phyloP scores from a whole-genome alignment of 257 asterid genomes.

The Penstemon davidsonii region DNA sequence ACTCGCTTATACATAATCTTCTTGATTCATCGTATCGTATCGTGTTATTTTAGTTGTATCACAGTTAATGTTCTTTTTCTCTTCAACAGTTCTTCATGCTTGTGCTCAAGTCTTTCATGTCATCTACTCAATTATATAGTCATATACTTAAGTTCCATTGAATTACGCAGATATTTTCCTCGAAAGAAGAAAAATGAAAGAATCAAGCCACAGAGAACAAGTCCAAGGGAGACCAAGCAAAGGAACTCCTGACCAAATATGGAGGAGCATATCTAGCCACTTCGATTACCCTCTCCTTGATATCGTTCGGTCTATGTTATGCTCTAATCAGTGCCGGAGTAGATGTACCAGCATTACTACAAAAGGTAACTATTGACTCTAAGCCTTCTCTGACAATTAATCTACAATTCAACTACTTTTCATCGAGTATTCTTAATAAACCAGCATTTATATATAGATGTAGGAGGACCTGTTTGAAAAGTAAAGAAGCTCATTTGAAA shows the following conservation, averaged over 20 bases:
- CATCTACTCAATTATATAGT: background rate
- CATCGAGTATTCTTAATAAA: too few relatives aligned
- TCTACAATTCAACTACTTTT: too few relatives aligned
- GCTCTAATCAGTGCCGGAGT: constrained; percentile 79
- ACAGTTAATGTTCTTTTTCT: background rate
- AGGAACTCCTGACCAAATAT: constrained; percentile 83
- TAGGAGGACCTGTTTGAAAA: too few relatives aligned
- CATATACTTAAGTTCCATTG: background rate
- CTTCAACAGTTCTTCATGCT: background rate
- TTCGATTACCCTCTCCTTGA: constrained; percentile 84
- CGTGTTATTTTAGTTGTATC: background rate
- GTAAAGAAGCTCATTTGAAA: too few relatives aligned
- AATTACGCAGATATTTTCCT: constrained; percentile 65
- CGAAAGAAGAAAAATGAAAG: constrained; percentile 55
- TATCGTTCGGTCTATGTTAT: constrained; percentile 82
- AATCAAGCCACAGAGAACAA: constrained; percentile 41
- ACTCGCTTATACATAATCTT: background rate
- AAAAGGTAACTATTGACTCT: constrained; percentile 43
- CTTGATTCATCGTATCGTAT: background rate
- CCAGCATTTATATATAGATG: too few relatives aligned
- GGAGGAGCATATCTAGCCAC: constrained; percentile 99
- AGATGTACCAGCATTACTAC: constrained; percentile 78
- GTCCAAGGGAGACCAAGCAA: constrained; percentile 85
- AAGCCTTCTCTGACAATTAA: too few relatives aligned
- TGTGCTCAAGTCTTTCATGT: background rate